Evolutionary conservation across 2,329 filamentous ascomycete species (phyloP), one percentile per base, ranked within the genome.

Genomic region (Aureobasidium sp.): DNA sequence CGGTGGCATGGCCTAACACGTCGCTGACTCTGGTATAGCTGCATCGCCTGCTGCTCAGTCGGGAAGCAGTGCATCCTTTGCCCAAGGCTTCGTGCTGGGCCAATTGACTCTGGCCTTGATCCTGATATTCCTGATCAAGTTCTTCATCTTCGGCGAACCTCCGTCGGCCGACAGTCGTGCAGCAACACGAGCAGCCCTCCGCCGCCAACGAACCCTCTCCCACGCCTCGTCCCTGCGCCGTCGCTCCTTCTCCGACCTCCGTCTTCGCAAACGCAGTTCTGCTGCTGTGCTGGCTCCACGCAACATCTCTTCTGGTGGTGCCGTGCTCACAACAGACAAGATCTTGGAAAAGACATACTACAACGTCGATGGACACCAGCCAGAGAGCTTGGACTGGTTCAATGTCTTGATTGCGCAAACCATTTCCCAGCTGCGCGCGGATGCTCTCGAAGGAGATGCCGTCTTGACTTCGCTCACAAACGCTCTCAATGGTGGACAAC

Each of bases 341-440:
- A 97, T 99, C 64, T 82, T 99, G 29, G 88, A 87, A 68, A 99
- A 99, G 78, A 97, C 94, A 25, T 99, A 97, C 75, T 99, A 99
- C 78, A 96, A 96, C 71, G 90, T 94, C 47, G 84, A 95, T 68
- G 91, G 90, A 64, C 94, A 99, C 74, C 94, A 97, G 75, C 94
- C 94, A 0, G 94, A 99, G 75, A 95, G 90, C 63, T 77, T 99
- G 64, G 94, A 99, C 75, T 99, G 94, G 94, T 97, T 99, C 82
- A 99, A 99, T 72, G 94, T 99, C 29, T 81, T 99, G 61, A 87
- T 97, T 57, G 94, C 92, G 2, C 94, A 99, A 76, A 96, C 94
- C 0, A 95, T 99, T 67, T 93, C 94, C 0, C 94, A 99, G 74
- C 90, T 97, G 69, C 84, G 94, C 64, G 90, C 89, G 68, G 95